phyloP scores from a whole-genome alignment of 2,329 filamentous ascomycete species.

The Pestalotiopsis fici region DNA sequence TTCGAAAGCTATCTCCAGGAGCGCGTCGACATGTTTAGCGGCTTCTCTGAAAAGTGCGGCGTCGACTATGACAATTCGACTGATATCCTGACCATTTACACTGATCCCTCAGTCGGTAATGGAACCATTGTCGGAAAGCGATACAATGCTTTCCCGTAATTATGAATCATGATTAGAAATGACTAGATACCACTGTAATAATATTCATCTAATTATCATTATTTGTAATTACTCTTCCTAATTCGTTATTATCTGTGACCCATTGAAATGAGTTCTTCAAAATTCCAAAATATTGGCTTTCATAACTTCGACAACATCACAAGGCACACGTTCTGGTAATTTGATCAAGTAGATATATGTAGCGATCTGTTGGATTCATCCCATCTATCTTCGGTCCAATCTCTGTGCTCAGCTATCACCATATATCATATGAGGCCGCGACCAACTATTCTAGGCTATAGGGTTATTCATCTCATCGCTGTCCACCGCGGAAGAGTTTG shows the following conservation, averaged over 20 bases:
- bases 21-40: constrained; percentile 36
- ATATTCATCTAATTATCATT: neutral
- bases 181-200: constrained; percentile 4
- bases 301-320: too few species aligned
- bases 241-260: too few species aligned
- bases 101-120: constrained; percentile 22
- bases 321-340: too few species aligned
- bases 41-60: constrained; percentile 40
- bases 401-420: neutral
- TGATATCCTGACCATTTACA: constrained; percentile 27
- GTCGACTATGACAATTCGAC: constrained; percentile 29
- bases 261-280: too few species aligned
- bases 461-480: constrained; percentile 2
- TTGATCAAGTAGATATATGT: neutral
- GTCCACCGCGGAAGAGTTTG: neutral
- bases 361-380: neutral
- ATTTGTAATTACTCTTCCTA: neutral
- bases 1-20: constrained; percentile 41
- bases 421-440: neutral
- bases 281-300: too few species aligned
- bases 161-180: constrained; percentile 5
- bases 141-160: constrained; percentile 17
- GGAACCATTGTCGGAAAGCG: constrained; percentile 30
- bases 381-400: neutral
- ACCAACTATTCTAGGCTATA: neutral